phyloP scores from a whole-genome alignment of 2,329 filamentous ascomycete species.

The Thelonectria discophora region DNA sequence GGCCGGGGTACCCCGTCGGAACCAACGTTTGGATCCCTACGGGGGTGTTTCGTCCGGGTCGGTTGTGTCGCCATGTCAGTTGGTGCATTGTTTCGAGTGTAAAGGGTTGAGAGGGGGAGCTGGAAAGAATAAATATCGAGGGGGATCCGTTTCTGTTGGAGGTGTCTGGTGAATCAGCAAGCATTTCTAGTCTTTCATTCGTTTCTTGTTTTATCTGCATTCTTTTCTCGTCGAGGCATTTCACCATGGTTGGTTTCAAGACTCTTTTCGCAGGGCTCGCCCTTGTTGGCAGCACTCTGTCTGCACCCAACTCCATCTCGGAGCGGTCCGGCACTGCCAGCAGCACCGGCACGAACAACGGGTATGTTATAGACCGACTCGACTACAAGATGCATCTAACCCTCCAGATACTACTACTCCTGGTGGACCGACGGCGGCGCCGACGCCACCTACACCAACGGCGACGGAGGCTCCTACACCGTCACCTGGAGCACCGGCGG shows the following conservation, averaged over 20 bases:
- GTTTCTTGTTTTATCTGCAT: conserved; percentile 2
- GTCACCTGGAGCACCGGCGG: conserved; percentile 51
- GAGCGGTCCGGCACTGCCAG: conserved; percentile 47
- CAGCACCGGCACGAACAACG: conserved; percentile 48
- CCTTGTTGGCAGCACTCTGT: conserved; percentile 33
- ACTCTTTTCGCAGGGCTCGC: conserved; percentile 40
- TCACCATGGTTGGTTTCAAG: conserved; percentile 39
- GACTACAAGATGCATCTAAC: background rate
- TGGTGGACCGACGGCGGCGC: conserved; percentile 58
- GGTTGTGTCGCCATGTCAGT: conserved; percentile 14
- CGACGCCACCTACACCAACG: conserved; percentile 55
- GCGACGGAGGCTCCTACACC: conserved; percentile 53
- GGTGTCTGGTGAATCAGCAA: background rate
- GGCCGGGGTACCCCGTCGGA: conserved; percentile 13
- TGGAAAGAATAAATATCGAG: conserved; percentile 1
- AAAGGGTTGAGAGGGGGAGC: background rate
- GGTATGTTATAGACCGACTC: conserved; percentile 27
- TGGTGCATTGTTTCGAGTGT: background rate
- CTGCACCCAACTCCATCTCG: conserved; percentile 39
- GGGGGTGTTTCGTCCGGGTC: conserved; percentile 3
- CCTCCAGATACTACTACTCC: conserved; percentile 53
- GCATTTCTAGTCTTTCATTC: background rate
- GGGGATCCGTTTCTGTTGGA: background rate
- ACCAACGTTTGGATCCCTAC: background rate
- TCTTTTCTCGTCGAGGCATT: background rate